A percentile compares a stretch with the other conserved stretches of the same genome.
phyloP scores from a whole-genome alignment of 2,329 filamentous ascomycete genomes.

The Fusarium gaditjirri region DNA sequence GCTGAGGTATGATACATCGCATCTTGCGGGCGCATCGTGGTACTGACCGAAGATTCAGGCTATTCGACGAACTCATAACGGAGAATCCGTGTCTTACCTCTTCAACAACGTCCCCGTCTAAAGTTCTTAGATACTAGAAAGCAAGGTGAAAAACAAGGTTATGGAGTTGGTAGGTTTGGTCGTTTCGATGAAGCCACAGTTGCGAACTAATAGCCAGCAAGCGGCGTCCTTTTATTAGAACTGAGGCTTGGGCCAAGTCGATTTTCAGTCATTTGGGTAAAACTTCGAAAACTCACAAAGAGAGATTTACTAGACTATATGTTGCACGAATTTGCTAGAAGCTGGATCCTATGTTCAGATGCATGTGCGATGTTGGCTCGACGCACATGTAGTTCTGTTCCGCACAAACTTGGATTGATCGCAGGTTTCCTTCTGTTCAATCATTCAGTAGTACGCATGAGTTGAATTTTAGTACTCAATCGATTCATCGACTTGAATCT shows the following conservation, averaged over 20 bases:
- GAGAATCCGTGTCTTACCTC: conserved; percentile 71
- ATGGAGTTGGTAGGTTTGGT: conserved; percentile 42
- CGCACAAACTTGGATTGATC: conserved; percentile 2
- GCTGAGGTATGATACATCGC: conserved; percentile 60
- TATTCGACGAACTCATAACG: conserved; percentile 76
- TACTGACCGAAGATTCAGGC: conserved; percentile 56
- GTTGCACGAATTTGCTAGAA: conserved; percentile 12
- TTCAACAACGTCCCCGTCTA: conserved; percentile 73
- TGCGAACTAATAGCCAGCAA: conserved; percentile 28
- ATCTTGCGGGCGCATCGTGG: not conserved
- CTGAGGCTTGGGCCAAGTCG: conserved; percentile 29
- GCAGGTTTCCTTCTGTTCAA: conserved; percentile 4
- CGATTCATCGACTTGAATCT: not conserved
- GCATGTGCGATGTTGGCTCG: conserved; percentile 1
- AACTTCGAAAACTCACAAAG: conserved; percentile 30
- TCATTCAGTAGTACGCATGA: conserved; percentile 6
- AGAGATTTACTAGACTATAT: conserved; percentile 16
- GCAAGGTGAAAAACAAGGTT: conserved; percentile 25
- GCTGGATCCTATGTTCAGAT: not conserved
- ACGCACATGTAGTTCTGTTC: conserved; percentile 11
- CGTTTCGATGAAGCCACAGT: not conserved
- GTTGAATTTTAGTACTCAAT: conserved; percentile 5
- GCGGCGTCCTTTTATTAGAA: conserved; percentile 39
- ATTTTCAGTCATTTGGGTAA: conserved; percentile 26
- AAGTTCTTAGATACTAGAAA: conserved; percentile 15